Base-by-base conservation (phyloP, 371 early-diverging fungal genomes). In the Dinochytrium kinnereticum region DNA sequence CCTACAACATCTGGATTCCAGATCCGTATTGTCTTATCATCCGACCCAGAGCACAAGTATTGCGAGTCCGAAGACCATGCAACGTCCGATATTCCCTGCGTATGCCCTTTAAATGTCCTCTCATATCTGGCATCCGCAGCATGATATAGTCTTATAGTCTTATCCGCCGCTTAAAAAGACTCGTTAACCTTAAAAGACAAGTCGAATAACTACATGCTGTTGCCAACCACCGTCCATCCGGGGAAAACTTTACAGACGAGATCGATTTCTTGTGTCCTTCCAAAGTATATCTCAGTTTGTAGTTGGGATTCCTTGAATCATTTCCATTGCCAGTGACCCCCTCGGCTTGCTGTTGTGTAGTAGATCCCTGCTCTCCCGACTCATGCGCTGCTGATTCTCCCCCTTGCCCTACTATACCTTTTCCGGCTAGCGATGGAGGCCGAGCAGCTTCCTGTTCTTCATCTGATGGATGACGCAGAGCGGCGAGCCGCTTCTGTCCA, bases 151-250 rank as follows among this genome's bases (percentile, higher is more conserved):
- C 94, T 92, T 59, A 98, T 88, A 0, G 97, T 94, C 78, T 95
- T 94, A 82, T 98, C 88, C 5, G 83, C 82, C 15, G 86, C 86
- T 86, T 38, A 61, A 31, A 24, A 50, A 40, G 24, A 51, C 10
- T 37, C 39, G n/a, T 5, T 28, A n/a, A 40, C n/a, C 34, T 37
- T 57, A 15, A 61, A 24, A 68, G 19, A 50, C 51, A 51, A 38
- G 3, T 36, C 21, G 24, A 26, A 31, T 24, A 81, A 90, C 85
- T 88, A 94, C 94, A 94, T 51, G 95, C 89, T 69, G 95, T 93
- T 33, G 98, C 97, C 13, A 98, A 87, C 95, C 95, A 97, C 81
- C 92, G 90, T 50, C 98, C 99, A 78, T 98, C 96, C 1, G 99
- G 99, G 17, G 97, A 97, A 78, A 96, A 97, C 81, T 98, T 98